Conservation (phyloP, 768 basidiomycete genomes). For the Mycena rebaudengoi region DNA sequence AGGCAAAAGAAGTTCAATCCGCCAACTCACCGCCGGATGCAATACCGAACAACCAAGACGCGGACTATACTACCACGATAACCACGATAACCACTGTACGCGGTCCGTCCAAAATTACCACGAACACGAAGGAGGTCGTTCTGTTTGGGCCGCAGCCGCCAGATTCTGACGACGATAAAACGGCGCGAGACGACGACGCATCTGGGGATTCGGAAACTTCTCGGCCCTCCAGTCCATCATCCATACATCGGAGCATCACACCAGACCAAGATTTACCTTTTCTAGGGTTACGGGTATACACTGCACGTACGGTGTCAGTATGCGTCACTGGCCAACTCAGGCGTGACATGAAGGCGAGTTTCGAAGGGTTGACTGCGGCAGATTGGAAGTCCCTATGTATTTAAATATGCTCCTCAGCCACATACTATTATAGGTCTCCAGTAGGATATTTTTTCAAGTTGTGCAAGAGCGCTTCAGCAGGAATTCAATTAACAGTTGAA, state of each 20-base stretch:
- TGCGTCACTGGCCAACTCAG: conserved; percentile 31
- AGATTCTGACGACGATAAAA: not conserved
- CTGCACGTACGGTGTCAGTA: conserved; percentile 22
- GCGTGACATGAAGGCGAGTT: conserved; percentile 22
- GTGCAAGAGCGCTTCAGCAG: too few species aligned
- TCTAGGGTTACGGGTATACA: conserved; percentile 32
- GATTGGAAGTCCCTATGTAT: conserved; percentile 19
- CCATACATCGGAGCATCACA: not conserved
- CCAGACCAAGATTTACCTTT: conserved; percentile 18
- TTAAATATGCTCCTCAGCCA: too few species aligned
- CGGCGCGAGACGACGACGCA: not conserved
- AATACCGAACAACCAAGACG: not conserved
- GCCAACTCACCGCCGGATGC: not conserved
- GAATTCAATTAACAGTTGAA: too few species aligned
- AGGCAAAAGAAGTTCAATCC: not conserved
- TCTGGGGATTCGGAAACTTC: not conserved
- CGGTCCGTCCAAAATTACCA: conserved; percentile 7
- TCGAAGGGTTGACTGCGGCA: conserved; percentile 9
- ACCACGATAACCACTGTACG: conserved; percentile 18
- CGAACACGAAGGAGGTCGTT: conserved; percentile 24
- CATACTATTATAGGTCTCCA: not conserved
- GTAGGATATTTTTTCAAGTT: not conserved
- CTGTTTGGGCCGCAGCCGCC: conserved; percentile 9
- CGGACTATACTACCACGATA: conserved; percentile 9
- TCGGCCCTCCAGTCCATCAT: conserved; percentile 1